Conservation (phyloP, 106 monocot genomes). For the Acorus gramineus region DNA sequence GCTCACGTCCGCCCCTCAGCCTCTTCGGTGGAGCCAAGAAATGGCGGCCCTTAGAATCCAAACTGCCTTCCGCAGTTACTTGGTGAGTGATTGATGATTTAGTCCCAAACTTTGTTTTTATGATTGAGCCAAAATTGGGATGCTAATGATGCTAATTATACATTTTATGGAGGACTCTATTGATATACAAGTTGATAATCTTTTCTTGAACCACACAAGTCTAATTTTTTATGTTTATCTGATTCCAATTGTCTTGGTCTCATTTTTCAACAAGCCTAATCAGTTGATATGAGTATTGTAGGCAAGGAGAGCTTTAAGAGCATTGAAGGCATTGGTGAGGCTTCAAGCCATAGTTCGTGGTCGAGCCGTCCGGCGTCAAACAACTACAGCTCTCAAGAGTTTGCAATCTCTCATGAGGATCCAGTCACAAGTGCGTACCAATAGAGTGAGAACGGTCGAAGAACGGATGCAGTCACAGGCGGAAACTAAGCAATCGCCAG, state of each 20-base stretch:
- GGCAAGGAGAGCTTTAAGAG: slow-evolving; percentile 51
- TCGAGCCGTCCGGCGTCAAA: slow-evolving; percentile 40
- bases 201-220: not conserved
- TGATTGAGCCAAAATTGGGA: not conserved
- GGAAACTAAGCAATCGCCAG: slow-evolving; percentile 5
- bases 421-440: slow-evolving; percentile 30
- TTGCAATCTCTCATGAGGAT: slow-evolving; percentile 54
- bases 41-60: slow-evolving; percentile 57
- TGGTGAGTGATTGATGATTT: slow-evolving; percentile 25
- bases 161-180: too few species aligned
- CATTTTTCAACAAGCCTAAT: not conserved
- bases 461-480: slow-evolving; percentile 5
- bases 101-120: not conserved
- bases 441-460: slow-evolving; percentile 9
- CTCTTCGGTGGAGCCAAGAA: slow-evolving; percentile 13
- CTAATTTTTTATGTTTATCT: not conserved
- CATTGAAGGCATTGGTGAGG: slow-evolving; percentile 47
- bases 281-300: not conserved
- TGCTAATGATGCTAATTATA: too few species aligned
- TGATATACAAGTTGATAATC: not conserved
- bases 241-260: not conserved
- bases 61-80: slow-evolving; percentile 48
- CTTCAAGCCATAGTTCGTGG: slow-evolving; percentile 61
- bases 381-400: slow-evolving; percentile 26
- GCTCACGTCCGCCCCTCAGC: slow-evolving; percentile 27